Evolutionary conservation across 2,329 filamentous ascomycete genomes (phyloP).

Genomic region (Aspergillus brunneoviolaceus): DNA sequence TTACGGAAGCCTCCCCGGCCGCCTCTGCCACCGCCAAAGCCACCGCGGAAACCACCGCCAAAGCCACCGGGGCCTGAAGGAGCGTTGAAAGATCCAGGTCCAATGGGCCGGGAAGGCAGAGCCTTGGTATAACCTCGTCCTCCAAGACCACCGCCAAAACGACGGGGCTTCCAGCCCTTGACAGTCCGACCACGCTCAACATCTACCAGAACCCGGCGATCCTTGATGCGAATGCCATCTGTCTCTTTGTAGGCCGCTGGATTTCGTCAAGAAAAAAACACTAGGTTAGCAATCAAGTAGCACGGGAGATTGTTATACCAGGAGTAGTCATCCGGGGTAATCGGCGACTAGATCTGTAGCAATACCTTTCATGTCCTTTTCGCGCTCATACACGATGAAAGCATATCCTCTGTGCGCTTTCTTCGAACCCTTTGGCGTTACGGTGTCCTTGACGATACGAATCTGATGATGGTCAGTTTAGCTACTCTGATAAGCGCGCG

Average conservation of each 20-base stretch:
- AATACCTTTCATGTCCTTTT: constrained; percentile 98
- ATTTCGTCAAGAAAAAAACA: constrained; percentile 38
- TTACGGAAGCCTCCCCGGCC: constrained; percentile 54
- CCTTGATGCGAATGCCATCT: constrained; percentile 90
- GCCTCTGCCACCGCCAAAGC: constrained; percentile 52
- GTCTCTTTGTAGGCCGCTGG: constrained; percentile 86
- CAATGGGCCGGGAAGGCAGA: constrained; percentile 67
- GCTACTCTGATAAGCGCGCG: neutral
- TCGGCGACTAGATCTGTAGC: constrained; percentile 10
- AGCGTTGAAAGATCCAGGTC: constrained; percentile 58
- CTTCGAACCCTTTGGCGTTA: constrained; percentile 69
- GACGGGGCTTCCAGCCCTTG: constrained; percentile 86
- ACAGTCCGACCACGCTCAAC: constrained; percentile 95
- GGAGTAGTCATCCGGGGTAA: neutral
- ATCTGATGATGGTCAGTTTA: constrained; percentile 57
- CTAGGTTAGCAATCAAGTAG: constrained; percentile 37
- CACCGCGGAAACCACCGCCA: constrained; percentile 56
- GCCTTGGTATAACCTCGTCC: constrained; percentile 91
- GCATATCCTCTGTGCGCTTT: constrained; percentile 87
- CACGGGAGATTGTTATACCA: constrained; percentile 11
- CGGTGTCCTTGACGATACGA: constrained; percentile 76
- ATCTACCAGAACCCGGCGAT: constrained; percentile 88
- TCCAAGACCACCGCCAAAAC: constrained; percentile 87
- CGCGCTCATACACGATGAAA: constrained; percentile 94
- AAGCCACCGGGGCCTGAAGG: constrained; percentile 58